These are phyloP conservation scores for Didymella keratinophila DNA, from an alignment of 2,329 filamentous ascomycete species.

Conservation along the genomic window DNA sequence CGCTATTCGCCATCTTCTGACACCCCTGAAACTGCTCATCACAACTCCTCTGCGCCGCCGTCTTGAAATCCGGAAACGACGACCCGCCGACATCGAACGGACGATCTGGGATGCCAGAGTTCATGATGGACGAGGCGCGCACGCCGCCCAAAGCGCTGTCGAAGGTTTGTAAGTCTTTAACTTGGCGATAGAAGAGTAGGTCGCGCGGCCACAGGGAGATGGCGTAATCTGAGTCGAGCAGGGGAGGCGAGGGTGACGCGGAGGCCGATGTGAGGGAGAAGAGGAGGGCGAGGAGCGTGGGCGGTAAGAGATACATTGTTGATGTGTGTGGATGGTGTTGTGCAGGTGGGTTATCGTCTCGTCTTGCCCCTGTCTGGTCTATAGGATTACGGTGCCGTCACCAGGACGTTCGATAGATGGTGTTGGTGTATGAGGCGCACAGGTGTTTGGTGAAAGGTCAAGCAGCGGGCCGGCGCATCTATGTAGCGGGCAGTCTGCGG, in stretches of 20 bases:
- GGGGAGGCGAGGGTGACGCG: constrained; percentile 35
- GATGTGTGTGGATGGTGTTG: not conserved
- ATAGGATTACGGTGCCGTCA: not conserved
- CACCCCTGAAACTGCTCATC: constrained; percentile 70
- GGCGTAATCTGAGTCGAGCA: constrained; percentile 29
- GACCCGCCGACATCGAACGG: constrained; percentile 44
- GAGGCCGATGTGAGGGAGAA: constrained; percentile 26
- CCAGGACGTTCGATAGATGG: not conserved
- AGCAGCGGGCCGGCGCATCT: not conserved
- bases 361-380: too few species aligned
- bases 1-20: constrained; percentile 50
- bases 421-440: not conserved
- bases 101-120: constrained; percentile 60
- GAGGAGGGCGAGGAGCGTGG: constrained; percentile 32
- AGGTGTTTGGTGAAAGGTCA: too few species aligned
- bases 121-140: constrained; percentile 58
- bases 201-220: constrained; percentile 43
- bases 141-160: constrained; percentile 60
- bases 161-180: constrained; percentile 49
- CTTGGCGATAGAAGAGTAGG: constrained; percentile 46
- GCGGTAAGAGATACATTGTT: constrained; percentile 32
- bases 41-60: constrained; percentile 68
- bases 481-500: too few species aligned
- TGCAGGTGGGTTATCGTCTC: too few species aligned
- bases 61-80: constrained; percentile 62